Conservation (phyloP, 2,329 filamentous ascomycete species). For the Meredithiella fracta region DNA sequence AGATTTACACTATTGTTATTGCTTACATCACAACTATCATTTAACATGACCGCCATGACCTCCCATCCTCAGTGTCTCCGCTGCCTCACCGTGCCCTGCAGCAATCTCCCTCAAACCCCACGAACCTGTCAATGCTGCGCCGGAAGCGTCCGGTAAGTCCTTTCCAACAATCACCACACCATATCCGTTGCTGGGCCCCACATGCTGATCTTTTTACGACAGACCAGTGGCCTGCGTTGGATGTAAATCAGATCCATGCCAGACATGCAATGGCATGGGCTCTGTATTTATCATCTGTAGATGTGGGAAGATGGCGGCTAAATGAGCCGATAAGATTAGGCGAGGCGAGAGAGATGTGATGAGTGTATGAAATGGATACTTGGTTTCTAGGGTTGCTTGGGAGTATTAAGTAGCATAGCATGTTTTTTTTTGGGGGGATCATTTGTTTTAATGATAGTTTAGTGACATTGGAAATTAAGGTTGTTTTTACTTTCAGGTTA, state of each 20-base stretch:
- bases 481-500: no score
- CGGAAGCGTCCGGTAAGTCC: conserved; percentile 7
- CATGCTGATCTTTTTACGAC: background rate
- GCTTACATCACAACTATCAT: background rate
- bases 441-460: no score
- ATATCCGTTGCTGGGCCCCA: background rate
- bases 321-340: background rate
- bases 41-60: background rate
- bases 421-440: no score
- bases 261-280: background rate
- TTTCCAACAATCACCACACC: no score
- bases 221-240: conserved; percentile 1
- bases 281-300: conserved; percentile 1
- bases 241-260: background rate
- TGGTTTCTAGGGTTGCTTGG: no score
- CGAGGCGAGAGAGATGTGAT: background rate
- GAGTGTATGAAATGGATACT: background rate
- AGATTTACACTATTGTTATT: no score
- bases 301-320: background rate
- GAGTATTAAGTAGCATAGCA: no score
- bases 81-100: conserved; percentile 4
- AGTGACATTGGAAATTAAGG: no score
- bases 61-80: background rate
- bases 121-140: conserved; percentile 8
- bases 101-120: conserved; percentile 1